These are phyloP conservation scores for Leersia perrieri DNA, from an alignment of 176 grass and related monocot genomes.

Conservation along the genomic window DNA sequence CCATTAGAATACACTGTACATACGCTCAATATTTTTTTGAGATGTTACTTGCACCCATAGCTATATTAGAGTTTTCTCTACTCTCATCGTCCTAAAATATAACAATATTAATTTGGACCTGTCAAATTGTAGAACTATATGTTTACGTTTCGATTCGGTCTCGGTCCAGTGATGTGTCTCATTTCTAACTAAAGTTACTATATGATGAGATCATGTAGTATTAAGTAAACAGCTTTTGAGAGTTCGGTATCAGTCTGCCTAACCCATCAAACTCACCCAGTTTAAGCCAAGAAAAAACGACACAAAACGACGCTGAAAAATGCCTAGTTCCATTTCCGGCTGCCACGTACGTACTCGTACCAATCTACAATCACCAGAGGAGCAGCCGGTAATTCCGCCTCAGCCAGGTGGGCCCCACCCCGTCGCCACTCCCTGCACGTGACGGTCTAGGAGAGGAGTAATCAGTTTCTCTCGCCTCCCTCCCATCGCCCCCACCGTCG, in stretches of 20 bases:
- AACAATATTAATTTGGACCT: too few relatives aligned
- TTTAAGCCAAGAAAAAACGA: neutral
- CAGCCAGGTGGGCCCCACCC: neutral
- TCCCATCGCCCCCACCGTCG: neutral
- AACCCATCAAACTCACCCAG: neutral
- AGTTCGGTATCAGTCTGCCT: neutral
- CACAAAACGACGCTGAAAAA: neutral
- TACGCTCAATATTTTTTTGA: too few relatives aligned
- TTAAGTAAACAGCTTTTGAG: neutral
- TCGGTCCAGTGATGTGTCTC: too few relatives aligned
- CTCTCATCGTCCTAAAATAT: too few relatives aligned
- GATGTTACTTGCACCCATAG: neutral
- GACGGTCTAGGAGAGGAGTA: too few relatives aligned
- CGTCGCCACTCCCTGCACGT: neutral
- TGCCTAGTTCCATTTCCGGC: neutral
- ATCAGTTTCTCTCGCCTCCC: neutral
- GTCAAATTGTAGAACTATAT: too few relatives aligned
- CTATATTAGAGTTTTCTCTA: neutral
- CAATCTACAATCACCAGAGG: neutral
- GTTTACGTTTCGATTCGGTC: too few relatives aligned
- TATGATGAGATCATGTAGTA: too few relatives aligned
- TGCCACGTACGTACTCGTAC: too few relatives aligned
- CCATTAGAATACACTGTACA: too few relatives aligned
- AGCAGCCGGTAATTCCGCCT: neutral
- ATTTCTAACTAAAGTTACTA: too few relatives aligned